Evolutionary conservation across 495 filamentous ascomycete genomes (phyloP), one percentile per base, ranked within the genome.

Genomic region (Cudoniella acicularis): DNA sequence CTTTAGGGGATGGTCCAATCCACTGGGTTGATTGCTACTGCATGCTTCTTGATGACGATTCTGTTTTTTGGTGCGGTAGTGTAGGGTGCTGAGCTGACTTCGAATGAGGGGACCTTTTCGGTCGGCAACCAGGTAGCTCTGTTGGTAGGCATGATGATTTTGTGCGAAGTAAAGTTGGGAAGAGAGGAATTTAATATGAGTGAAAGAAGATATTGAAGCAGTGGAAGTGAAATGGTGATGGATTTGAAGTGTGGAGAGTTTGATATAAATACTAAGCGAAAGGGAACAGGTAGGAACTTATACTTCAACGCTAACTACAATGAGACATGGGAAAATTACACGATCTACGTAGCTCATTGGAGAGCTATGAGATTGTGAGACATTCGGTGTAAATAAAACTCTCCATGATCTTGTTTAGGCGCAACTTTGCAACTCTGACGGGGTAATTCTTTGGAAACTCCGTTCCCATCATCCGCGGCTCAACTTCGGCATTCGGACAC

Each of bases 41-140:
- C 59, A 23, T 17, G 25, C 25, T 57, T 62, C n/a, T 24, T 57
- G 24, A 63, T 36, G 23, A 46, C 16, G 40, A 63, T 49, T 30
- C 41, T n/a, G 52, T 58, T 41, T 13, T 13, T 2, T 0, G 26
- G 24, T 46, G 51, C 20, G 3, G 6, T 9, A 26, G 58, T 43
- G n/a, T 61, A 54, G 21, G 51, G 58, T 40, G 58, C 40, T 13
- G 64, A 23, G 52, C 69, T 64, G 41, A 78, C 52, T 13, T 69
- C 62, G 49, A 77, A 63, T 26, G 70, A 68, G 21, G 17, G 47
- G 18, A 26, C 54, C 49, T 64, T 63, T 11, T 55, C 16, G 36
- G 20, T 46, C 41, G 56, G 50, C 23, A 64, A 62, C 52, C 54
- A 73, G n/a, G 70, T 69, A 30, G 68, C 69, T 47, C 18, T 61